phyloP scores from a whole-genome alignment of 176 grass and related monocot genomes.

The Elaeis guineensis region DNA sequence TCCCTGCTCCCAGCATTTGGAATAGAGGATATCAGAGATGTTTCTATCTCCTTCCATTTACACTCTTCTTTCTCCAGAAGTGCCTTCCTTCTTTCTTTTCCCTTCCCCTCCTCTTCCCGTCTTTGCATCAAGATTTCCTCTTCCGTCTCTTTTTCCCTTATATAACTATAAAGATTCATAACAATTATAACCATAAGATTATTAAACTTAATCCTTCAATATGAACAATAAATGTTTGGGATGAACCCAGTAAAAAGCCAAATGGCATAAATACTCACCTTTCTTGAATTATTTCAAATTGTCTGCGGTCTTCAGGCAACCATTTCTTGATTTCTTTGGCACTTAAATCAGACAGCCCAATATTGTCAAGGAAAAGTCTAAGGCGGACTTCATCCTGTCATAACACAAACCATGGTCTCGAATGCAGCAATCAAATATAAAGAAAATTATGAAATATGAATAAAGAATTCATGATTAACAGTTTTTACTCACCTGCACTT shows the following conservation, averaged over 20 bases:
- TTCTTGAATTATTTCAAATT: conserved; percentile 98
- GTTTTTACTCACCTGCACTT: conserved; percentile 57
- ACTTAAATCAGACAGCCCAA: conserved; percentile 94
- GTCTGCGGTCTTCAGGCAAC: conserved; percentile 94
- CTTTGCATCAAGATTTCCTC: conserved; percentile 96
- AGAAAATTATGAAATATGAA: not conserved
- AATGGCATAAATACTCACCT: conserved; percentile 35
- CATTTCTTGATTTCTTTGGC: conserved; percentile 99
- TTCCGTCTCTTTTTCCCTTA: conserved; percentile 99
- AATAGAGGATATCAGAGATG: conserved; percentile 82
- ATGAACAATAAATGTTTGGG: no score
- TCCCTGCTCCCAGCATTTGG: conserved; percentile 93
- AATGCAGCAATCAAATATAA: conserved; percentile 4
- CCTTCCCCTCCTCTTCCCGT: conserved; percentile 94
- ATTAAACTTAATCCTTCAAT: not conserved
- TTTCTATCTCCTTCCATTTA: conserved; percentile 99
- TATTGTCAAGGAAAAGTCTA: conserved; percentile 96
- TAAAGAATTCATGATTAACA: conserved; percentile 14
- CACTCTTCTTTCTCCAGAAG: conserved; percentile 92
- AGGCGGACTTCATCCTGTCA: conserved; percentile 97
- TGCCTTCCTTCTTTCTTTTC: conserved; percentile 91
- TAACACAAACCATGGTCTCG: conserved; percentile 15
- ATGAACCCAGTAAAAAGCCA: not conserved
- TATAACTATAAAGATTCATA: conserved; percentile 52
- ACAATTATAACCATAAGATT: conserved; percentile 4